Conservation (phyloP, 2,329 filamentous ascomycete species). For the Akanthomyces lecanii region DNA sequence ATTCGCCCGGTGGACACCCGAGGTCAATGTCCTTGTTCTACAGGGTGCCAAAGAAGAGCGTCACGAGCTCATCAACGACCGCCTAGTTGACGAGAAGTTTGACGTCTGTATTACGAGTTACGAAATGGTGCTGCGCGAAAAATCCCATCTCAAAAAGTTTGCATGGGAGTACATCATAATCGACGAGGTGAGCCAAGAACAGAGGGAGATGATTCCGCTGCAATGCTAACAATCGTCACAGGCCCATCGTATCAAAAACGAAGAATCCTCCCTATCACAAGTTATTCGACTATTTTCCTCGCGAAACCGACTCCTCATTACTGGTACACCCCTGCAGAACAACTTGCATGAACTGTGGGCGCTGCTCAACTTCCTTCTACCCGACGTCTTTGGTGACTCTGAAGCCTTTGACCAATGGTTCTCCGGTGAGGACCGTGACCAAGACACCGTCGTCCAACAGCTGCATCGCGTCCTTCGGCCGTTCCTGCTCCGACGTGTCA, state of each 20-base stretch:
- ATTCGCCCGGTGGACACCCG: conserved; percentile 89
- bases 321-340: conserved; percentile 94
- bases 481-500: conserved; percentile 92
- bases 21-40: conserved; percentile 88
- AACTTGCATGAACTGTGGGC: conserved; percentile 98
- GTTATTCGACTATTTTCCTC: conserved; percentile 97
- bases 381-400: conserved; percentile 94
- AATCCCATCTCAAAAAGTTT: conserved; percentile 92
- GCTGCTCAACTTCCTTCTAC: conserved; percentile 92
- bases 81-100: conserved; percentile 89
- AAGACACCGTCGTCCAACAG: conserved; percentile 94
- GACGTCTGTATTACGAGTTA: conserved; percentile 98
- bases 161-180: conserved; percentile 99
- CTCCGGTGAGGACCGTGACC: conserved; percentile 81
- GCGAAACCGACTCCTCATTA: conserved; percentile 90
- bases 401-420: conserved; percentile 99
- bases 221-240: conserved; percentile 18
- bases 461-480: conserved; percentile 88
- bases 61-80: conserved; percentile 79
- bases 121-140: conserved; percentile 96
- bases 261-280: conserved; percentile 93
- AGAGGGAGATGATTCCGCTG: too few species aligned
- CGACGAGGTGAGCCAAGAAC: conserved; percentile 56
- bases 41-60: conserved; percentile 96
- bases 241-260: conserved; percentile 97